A percentile compares a stretch with the other conserved stretches of the same genome.
Conservation (phyloP, 495 filamentous ascomycete species). For the Pyrenula massariospora region DNA sequence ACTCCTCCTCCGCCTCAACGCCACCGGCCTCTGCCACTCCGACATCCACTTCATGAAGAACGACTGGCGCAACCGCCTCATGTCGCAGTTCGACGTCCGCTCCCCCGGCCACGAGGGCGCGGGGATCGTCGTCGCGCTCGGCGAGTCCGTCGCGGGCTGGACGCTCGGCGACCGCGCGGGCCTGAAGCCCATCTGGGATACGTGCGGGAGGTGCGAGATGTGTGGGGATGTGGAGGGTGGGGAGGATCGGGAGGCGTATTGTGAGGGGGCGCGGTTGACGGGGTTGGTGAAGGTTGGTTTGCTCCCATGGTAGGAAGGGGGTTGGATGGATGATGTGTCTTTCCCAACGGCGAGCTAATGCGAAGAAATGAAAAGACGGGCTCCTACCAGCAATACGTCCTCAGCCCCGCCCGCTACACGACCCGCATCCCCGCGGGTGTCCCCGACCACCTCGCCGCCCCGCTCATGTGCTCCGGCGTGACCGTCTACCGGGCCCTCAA, state of each 20-base stretch:
- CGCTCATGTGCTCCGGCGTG: not conserved
- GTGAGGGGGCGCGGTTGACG: slow-evolving; percentile 18
- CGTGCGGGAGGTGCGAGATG: slow-evolving; percentile 36
- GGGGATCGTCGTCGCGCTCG: slow-evolving; percentile 41
- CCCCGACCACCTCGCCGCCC: not conserved
- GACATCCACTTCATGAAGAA: slow-evolving; percentile 37
- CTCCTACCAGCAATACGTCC: not conserved
- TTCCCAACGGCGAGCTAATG: too few species aligned
- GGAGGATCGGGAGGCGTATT: slow-evolving; percentile 30
- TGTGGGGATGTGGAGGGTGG: too few species aligned
- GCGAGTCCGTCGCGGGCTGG: slow-evolving; percentile 36
- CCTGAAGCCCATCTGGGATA: slow-evolving; percentile 41
- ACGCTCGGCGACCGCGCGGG: slow-evolving; percentile 48
- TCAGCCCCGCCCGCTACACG: not conserved
- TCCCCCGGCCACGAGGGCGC: slow-evolving; percentile 47
- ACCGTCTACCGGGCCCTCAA: not conserved
- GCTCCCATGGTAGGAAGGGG: too few species aligned
- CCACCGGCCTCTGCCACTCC: slow-evolving; percentile 35
- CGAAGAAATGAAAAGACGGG: not conserved
- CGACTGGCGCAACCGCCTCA: slow-evolving; percentile 31
- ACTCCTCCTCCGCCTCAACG: slow-evolving; percentile 32
- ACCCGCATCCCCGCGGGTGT: slow-evolving; percentile 17
- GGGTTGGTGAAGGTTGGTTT: slow-evolving; percentile 22
- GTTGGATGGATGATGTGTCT: too few species aligned
- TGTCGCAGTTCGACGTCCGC: slow-evolving; percentile 31